Conservation (phyloP, 2,329 filamentous ascomycete species). For the Trichoderma gracile region DNA sequence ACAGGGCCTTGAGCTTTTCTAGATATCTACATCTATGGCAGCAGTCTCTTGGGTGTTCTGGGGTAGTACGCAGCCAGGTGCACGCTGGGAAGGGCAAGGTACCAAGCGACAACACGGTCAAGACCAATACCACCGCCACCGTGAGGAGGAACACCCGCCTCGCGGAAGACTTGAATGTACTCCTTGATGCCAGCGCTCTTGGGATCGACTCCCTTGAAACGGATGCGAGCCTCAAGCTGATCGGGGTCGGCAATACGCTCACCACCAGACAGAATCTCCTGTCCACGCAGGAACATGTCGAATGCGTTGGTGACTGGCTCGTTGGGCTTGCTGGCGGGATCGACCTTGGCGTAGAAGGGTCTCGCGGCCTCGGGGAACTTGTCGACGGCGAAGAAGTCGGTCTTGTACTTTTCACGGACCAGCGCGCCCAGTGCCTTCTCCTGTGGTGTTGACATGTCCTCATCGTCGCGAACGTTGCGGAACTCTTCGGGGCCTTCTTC, state of each 20-base stretch:
- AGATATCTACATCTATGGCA: constrained; percentile 43
- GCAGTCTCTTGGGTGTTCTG: constrained; percentile 59
- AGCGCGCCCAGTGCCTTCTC: constrained; percentile 88
- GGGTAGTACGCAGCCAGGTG: constrained; percentile 61
- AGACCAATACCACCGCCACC: constrained; percentile 30
- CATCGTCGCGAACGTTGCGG: constrained; percentile 69
- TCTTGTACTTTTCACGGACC: constrained; percentile 83
- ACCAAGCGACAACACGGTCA: constrained; percentile 74
- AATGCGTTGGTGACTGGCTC: constrained; percentile 66
- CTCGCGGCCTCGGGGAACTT: constrained; percentile 89
- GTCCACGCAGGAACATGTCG: constrained; percentile 89
- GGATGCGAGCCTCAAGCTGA: constrained; percentile 76
- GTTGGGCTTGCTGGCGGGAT: constrained; percentile 64
- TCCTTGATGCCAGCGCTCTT: constrained; percentile 75
- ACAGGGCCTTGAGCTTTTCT: not conserved
- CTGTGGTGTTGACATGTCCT: constrained; percentile 78
- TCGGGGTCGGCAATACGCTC: constrained; percentile 84
- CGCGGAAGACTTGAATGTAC: constrained; percentile 78
- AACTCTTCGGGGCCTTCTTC: constrained; percentile 70
- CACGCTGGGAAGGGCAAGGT: constrained; percentile 59
- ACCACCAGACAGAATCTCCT: constrained; percentile 89
- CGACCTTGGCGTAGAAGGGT: constrained; percentile 88
- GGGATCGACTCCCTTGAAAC: constrained; percentile 78
- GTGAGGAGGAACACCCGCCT: constrained; percentile 84
- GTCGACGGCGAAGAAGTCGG: constrained; percentile 96